phyloP scores from a whole-genome alignment of 352 stramenopile species.

The Phytophthora sp. region DNA sequence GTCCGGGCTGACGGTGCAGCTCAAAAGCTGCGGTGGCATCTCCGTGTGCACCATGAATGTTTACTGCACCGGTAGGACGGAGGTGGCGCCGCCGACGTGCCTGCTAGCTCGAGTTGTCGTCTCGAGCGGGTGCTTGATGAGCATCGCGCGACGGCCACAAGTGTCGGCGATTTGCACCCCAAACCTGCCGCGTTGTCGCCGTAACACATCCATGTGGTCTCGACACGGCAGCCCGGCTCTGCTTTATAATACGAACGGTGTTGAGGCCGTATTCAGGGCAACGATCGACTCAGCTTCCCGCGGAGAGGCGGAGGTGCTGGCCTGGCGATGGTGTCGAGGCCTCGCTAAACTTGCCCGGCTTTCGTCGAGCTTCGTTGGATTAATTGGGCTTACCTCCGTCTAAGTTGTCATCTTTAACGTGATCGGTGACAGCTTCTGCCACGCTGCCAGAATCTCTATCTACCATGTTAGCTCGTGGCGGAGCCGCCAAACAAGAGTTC shows the following conservation, averaged over 20 bases:
- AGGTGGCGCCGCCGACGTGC: neutral
- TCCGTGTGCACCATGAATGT: neutral
- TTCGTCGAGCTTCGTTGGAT: no score
- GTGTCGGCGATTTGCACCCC: slow-evolving; percentile 18
- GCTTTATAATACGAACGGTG: slow-evolving; percentile 1
- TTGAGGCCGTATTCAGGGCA: slow-evolving; percentile 5
- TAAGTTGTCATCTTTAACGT: no score
- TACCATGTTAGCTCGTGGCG: slow-evolving; percentile 15
- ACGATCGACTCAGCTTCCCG: neutral
- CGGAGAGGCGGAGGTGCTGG: slow-evolving; percentile 11
- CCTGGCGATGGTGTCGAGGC: slow-evolving; percentile 11
- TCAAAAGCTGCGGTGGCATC: neutral
- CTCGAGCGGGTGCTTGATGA: neutral
- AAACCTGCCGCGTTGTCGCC: slow-evolving; percentile 19
- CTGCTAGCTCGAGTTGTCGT: neutral
- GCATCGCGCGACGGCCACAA: slow-evolving; percentile 9
- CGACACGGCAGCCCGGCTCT: slow-evolving; percentile 15
- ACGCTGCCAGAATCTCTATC: neutral
- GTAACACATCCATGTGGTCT: slow-evolving; percentile 31
- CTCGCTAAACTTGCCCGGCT: slow-evolving; percentile 4
- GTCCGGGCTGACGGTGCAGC: neutral
- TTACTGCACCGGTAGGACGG: slow-evolving; percentile 5
- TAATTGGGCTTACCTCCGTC: no score
- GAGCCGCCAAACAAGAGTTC: slow-evolving; percentile 31
- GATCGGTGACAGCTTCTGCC: neutral